Conservation (phyloP, 805 yeast genomes). For the Teunomyces aglyptinius region DNA sequence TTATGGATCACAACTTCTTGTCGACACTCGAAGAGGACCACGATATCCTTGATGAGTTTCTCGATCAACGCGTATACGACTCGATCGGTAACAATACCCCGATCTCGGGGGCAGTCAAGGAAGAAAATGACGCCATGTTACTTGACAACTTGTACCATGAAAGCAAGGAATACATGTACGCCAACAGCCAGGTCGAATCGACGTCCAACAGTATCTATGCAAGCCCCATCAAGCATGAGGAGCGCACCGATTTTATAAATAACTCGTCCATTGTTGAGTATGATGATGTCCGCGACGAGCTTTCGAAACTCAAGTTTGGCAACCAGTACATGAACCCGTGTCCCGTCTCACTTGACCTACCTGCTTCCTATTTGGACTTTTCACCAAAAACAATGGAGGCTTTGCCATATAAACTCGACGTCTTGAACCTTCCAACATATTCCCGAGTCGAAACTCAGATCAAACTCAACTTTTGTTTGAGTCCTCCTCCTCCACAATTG, state of each 20-base stretch:
- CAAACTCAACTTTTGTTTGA: constrained; percentile 63
- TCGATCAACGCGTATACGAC: constrained; percentile 53
- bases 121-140: constrained; percentile 12
- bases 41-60: constrained; percentile 56
- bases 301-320: constrained; percentile 56
- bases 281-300: constrained; percentile 47
- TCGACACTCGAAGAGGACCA: constrained; percentile 26
- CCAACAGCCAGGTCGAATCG: constrained; percentile 12
- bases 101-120: constrained; percentile 12
- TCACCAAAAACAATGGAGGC: constrained; percentile 32
- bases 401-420: constrained; percentile 48
- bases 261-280: constrained; percentile 25
- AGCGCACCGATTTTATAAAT: neutral
- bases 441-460: constrained; percentile 97
- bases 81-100: constrained; percentile 21
- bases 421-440: constrained; percentile 68
- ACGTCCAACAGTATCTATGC: constrained; percentile 14
- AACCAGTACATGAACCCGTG: constrained; percentile 36
- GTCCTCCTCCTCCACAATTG: constrained; percentile 75
- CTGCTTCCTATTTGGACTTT: constrained; percentile 36
- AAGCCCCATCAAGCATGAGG: constrained; percentile 16
- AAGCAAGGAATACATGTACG: constrained; percentile 19
- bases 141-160: constrained; percentile 16
- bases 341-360: constrained; percentile 29
- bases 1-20: constrained; percentile 22